A percentile compares a stretch with the other conserved stretches of the same genome.
Evolutionary conservation across 2,329 filamentous ascomycete genomes (phyloP).

Genomic region (Colletotrichum zoysiae): DNA sequence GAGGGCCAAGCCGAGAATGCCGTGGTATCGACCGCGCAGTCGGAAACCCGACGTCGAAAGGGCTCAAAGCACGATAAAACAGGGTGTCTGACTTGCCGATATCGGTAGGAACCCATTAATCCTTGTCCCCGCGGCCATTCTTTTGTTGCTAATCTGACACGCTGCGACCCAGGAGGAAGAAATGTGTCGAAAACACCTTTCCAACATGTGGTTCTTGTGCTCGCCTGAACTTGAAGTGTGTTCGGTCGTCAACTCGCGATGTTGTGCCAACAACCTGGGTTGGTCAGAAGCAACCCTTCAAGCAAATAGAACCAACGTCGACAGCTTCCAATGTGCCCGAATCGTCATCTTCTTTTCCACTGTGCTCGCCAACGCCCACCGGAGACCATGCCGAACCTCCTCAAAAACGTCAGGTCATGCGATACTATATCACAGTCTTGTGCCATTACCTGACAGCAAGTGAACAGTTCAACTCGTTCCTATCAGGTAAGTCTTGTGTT

Average conservation of each 20-base stretch:
- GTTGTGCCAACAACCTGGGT: constrained; percentile 37
- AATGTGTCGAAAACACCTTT: constrained; percentile 42
- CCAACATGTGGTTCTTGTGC: constrained; percentile 39
- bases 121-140: neutral
- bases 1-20: neutral
- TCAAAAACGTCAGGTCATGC: constrained; percentile 34
- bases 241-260: constrained; percentile 36
- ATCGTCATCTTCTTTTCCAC: neutral
- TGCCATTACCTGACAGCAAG: constrained; percentile 33
- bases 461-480: constrained; percentile 37
- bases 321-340: neutral
- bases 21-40: constrained; percentile 8
- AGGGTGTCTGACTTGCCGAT: constrained; percentile 42
- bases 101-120: constrained; percentile 29
- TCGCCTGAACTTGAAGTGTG: constrained; percentile 40
- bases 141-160: constrained; percentile 19
- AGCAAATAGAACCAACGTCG: neutral
- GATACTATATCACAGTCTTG: constrained; percentile 36
- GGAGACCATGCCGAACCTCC: constrained; percentile 23
- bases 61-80: constrained; percentile 42
- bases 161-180: constrained; percentile 33
- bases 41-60: constrained; percentile 34
- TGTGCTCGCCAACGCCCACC: neutral
- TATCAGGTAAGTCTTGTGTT: constrained; percentile 20
- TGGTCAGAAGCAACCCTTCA: constrained; percentile 16